A percentile compares a stretch with the other conserved stretches of the same genome.
Evolutionary conservation across 2,329 filamentous ascomycete genomes (phyloP).

Genomic region (Pseudocercospora fuligena): DNA sequence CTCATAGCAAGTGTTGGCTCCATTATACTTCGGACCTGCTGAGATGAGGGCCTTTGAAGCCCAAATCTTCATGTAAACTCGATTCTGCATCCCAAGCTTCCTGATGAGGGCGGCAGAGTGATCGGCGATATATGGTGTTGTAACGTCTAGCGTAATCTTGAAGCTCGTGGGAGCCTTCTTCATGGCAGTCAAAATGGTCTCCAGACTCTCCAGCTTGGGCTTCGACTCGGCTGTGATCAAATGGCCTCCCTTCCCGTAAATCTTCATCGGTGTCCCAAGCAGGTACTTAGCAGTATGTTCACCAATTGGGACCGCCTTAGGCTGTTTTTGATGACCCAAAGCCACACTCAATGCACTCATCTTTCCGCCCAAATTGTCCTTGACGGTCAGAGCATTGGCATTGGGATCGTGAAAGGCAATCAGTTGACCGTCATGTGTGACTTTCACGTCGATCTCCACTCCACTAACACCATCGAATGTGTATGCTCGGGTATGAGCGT

Average conservation of each 20-base stretch:
- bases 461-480: background rate
- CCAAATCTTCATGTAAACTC: slow-evolving; percentile 5
- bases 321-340: background rate
- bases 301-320: background rate
- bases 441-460: slow-evolving; percentile 4
- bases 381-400: background rate
- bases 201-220: background rate
- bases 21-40: background rate
- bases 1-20: slow-evolving; percentile 9
- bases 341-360: background rate
- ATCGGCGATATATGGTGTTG: background rate
- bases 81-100: background rate
- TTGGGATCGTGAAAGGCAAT: slow-evolving; percentile 3
- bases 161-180: too few species aligned
- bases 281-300: background rate
- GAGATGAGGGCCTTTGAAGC: background rate
- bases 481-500: background rate
- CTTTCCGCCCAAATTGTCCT: background rate
- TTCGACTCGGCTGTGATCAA: background rate
- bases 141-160: background rate
- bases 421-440: background rate
- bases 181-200: background rate
- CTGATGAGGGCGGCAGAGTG: background rate
- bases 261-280: background rate
- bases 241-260: slow-evolving; percentile 1